Percentiles rank a stretch among this genome's conserved stretches.
Conservation (phyloP, 176 grass and related monocot genomes). For the Eragrostis curvula region DNA sequence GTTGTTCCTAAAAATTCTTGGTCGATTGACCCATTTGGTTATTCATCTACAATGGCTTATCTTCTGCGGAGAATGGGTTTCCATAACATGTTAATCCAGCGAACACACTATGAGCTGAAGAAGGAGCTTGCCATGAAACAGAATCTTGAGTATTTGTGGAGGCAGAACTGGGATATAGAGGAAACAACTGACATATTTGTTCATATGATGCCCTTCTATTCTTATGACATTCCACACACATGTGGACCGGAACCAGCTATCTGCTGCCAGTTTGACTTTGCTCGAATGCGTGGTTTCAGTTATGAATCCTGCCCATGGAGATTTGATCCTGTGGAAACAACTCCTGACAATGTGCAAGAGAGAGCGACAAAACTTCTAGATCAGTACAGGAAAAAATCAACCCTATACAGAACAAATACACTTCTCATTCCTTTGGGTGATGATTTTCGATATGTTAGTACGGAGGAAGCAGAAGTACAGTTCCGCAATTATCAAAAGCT, state of each 20-base stretch:
- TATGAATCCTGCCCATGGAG: constrained; percentile 94
- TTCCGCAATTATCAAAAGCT: constrained; percentile 93
- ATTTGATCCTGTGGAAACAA: constrained; percentile 81
- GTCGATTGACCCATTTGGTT: constrained; percentile 97
- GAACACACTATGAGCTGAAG: constrained; percentile 97
- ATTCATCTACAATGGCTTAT: constrained; percentile 98
- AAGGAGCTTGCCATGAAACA: constrained; percentile 84
- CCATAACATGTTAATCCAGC: constrained; percentile 94
- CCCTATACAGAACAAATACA: constrained; percentile 92
- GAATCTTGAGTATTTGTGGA: constrained; percentile 97
- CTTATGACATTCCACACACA: constrained; percentile 97
- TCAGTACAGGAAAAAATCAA: constrained; percentile 97
- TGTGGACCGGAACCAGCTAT: constrained; percentile 99
- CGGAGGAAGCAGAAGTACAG: constrained; percentile 89
- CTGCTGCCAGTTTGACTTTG: constrained; percentile 99
- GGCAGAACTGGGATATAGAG: constrained; percentile 93
- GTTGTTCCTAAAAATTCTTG: constrained; percentile 98
- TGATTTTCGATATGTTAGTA: constrained; percentile 93
- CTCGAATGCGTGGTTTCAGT: constrained; percentile 73
- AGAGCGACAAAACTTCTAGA: constrained; percentile 91
- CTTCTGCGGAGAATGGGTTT: constrained; percentile 95
- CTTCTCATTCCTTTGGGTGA: constrained; percentile 96
- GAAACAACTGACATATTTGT: constrained; percentile 98
- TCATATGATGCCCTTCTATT: constrained; percentile 99
- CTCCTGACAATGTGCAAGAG: constrained; percentile 75